phyloP scores from a whole-genome alignment of 2,329 filamentous ascomycete species.

The Claviceps sp. region DNA sequence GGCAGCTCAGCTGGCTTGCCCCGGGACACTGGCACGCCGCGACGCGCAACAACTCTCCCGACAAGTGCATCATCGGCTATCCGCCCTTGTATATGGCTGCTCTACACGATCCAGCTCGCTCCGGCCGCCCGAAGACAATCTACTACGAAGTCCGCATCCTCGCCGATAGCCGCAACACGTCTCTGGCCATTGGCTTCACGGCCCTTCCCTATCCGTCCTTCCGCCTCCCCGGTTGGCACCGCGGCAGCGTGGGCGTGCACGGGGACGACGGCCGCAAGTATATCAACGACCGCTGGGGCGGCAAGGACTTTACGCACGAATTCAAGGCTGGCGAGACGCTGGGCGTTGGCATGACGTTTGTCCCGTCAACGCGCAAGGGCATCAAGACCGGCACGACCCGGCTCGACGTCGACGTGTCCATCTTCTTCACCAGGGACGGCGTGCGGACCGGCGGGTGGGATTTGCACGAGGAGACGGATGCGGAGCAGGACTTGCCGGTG shows the following conservation, averaged over 20 bases:
- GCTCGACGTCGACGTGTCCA: constrained; percentile 17
- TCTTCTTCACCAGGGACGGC: constrained; percentile 61
- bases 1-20: constrained; percentile 29
- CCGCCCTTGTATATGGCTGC: constrained; percentile 54
- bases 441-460: constrained; percentile 49
- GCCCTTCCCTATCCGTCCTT: constrained; percentile 67
- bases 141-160: constrained; percentile 61
- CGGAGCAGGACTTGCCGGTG: constrained; percentile 45
- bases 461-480: constrained; percentile 61
- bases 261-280: constrained; percentile 68
- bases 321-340: constrained; percentile 55
- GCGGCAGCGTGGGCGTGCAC: constrained; percentile 62
- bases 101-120: constrained; percentile 42
- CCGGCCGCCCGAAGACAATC: constrained; percentile 32
- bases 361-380: constrained; percentile 12
- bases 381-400: constrained; percentile 8
- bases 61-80: constrained; percentile 52
- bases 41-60: constrained; percentile 32
- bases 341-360: constrained; percentile 58
- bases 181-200: constrained; percentile 54
- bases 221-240: constrained; percentile 70
- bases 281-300: constrained; percentile 63
- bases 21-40: constrained; percentile 39
- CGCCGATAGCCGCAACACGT: constrained; percentile 29
- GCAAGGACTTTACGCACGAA: constrained; percentile 50